phyloP scores from a whole-genome alignment of 352 stramenopile genomes.

The Pythium aphanidermatum region DNA sequence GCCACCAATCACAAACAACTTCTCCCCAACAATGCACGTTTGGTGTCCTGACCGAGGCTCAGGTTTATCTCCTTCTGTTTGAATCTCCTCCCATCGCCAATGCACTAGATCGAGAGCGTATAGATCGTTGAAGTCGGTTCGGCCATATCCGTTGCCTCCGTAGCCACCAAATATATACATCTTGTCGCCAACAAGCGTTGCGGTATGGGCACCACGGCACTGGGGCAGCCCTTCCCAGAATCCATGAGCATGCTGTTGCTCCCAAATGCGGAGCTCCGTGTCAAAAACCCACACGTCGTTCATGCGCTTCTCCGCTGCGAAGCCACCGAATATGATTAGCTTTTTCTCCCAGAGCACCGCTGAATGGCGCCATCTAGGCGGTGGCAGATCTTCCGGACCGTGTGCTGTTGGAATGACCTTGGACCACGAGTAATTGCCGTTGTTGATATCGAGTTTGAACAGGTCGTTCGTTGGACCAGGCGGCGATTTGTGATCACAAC shows the following conservation, averaged over 20 bases:
- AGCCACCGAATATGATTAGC: slow-evolving; percentile 94
- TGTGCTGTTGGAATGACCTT: slow-evolving; percentile 37
- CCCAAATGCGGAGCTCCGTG: slow-evolving; percentile 91
- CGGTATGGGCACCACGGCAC: slow-evolving; percentile 89
- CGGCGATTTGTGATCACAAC: slow-evolving; percentile 87
- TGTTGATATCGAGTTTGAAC: slow-evolving; percentile 90
- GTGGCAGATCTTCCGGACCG: slow-evolving; percentile 52
- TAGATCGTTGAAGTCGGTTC: slow-evolving; percentile 95
- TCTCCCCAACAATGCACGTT: slow-evolving; percentile 83
- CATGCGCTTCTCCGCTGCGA: slow-evolving; percentile 89
- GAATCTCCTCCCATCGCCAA: slow-evolving; percentile 89
- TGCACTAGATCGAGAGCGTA: slow-evolving; percentile 87
- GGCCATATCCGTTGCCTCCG: slow-evolving; percentile 91
- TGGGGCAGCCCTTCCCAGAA: slow-evolving; percentile 89
- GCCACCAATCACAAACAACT: slow-evolving; percentile 93
- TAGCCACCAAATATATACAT: slow-evolving; percentile 97
- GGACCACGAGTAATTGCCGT: slow-evolving; percentile 70
- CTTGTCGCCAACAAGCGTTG: slow-evolving; percentile 82
- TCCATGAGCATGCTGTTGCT: slow-evolving; percentile 81
- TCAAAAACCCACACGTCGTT: slow-evolving; percentile 97
- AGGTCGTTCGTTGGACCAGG: slow-evolving; percentile 93
- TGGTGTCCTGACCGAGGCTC: slow-evolving; percentile 92
- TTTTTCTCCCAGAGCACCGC: slow-evolving; percentile 77
- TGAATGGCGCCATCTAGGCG: slow-evolving; percentile 80
- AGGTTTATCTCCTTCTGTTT: slow-evolving; percentile 85